These are phyloP conservation scores for Moringa oleifera DNA, from an alignment of 345 rosid species.

Conservation along the genomic window DNA sequence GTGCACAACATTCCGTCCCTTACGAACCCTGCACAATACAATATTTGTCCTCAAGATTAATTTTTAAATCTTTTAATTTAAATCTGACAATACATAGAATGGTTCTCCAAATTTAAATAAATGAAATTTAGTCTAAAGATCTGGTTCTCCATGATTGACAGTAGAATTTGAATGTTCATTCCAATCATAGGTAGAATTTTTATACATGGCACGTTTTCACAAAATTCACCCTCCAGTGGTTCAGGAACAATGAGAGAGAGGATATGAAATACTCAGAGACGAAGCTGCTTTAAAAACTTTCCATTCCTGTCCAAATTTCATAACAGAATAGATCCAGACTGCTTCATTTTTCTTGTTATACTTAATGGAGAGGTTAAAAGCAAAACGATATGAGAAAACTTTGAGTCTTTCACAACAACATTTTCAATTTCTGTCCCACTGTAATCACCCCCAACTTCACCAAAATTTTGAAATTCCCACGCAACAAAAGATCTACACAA, in stretches of 20 bases:
- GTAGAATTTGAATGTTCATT: no score
- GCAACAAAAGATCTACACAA: not conserved
- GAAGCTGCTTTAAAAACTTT: not conserved
- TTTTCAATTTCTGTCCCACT: not conserved
- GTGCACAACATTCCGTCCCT: constrained; percentile 40
- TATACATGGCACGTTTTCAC: not conserved
- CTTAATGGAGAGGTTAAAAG: not conserved
- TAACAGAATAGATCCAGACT: not conserved
- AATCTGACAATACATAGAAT: not conserved
- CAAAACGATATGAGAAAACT: not conserved
- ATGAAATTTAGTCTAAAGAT: no score
- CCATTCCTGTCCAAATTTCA: not conserved
- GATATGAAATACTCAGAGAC: not conserved
- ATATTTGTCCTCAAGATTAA: not conserved
- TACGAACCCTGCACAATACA: constrained; percentile 65
- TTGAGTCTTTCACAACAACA: not conserved
- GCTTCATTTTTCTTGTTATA: not conserved
- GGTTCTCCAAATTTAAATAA: no score
- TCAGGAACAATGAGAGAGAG: not conserved
- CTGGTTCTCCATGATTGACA: no score
- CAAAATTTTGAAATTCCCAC: not conserved
- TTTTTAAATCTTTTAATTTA: not conserved
- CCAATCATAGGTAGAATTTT: no score
- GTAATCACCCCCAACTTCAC: not conserved
- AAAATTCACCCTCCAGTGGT: not conserved